Base-by-base conservation (phyloP, 306 rosid species). In the Pueraria montana region DNA sequence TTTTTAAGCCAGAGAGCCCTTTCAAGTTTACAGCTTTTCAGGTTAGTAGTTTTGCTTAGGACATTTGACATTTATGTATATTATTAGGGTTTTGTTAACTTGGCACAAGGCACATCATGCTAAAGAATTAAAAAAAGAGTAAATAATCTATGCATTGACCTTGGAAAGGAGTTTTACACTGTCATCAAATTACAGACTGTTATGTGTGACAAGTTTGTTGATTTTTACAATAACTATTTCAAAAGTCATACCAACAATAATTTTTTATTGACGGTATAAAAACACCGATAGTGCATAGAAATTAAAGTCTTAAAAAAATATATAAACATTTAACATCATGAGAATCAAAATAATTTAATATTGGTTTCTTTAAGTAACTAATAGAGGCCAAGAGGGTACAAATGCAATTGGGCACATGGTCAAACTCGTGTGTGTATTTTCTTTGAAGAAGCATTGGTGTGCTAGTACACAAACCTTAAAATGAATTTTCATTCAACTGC, bases 11-110 rank as follows among this genome's bases (percentile, higher is more conserved):
- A 10, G 87, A 91, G 76, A 92, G 89, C 82, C 92, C 97, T 77
- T 92, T 89, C 81, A 93, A 90, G 83, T 90, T 93, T 84, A 83
- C 93, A 18, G 94, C 96, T 76, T 93, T 93, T 87, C 97, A 90
- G 94, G 97, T 91, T 78, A 73, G 86, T 72, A 53, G 53, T 38
- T 43, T 62, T 34, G 46, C 42, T 63, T 11, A 0, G n/a, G 45
- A 38, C 12, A 76, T 71, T 42, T 0, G 11, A 38, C 40, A 34
- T 34, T 34, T 34, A 34, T 32, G 5, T 32, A 7, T 55, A 20
- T n/a, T 50, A 50, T 49, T 49, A 3, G 23, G 58, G 23, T n/a
- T 50, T 50, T 1, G 10, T 34, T 34, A 34, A 34, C 40, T 34
- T 34, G 40, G 40, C 58, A 17, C 21, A 50, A 6, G 58, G 2